Evolutionary conservation across 1,284 basidiomycete genomes (phyloP).

Genomic region (Porogramme epimiltina): DNA sequence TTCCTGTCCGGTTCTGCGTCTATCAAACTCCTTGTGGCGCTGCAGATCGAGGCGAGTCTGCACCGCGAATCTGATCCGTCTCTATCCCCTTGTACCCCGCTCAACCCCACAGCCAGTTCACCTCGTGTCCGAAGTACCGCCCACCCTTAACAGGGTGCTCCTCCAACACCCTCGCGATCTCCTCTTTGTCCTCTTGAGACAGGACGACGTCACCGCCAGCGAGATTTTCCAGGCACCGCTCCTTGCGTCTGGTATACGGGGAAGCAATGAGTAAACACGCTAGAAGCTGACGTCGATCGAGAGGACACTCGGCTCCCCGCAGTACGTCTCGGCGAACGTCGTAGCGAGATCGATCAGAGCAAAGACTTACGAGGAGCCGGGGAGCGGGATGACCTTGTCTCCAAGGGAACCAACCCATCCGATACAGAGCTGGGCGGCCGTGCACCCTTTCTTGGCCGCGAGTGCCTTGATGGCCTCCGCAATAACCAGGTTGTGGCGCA

Average conservation of each 20-base stretch:
- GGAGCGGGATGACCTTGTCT: slow-evolving; percentile 51
- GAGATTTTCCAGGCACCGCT: slow-evolving; percentile 48
- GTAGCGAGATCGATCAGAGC: not conserved
- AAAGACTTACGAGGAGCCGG: slow-evolving; percentile 47
- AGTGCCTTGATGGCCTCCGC: slow-evolving; percentile 47
- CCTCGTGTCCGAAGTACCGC: slow-evolving; percentile 23
- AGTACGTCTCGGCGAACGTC: too few species aligned
- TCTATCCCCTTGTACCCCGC: too few species aligned
- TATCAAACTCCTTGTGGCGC: too few species aligned
- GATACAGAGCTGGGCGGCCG: slow-evolving; percentile 57
- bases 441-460: slow-evolving; percentile 46
- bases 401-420: slow-evolving; percentile 56
- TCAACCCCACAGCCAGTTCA: not conserved
- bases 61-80: too few species aligned
- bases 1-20: too few species aligned
- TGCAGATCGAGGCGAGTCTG: too few species aligned
- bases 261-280: slow-evolving; percentile 35
- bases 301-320: too few species aligned
- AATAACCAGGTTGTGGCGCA: slow-evolving; percentile 55
- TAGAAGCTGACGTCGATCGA: too few species aligned
- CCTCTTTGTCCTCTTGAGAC: slow-evolving; percentile 38
- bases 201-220: slow-evolving; percentile 41
- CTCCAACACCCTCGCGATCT: slow-evolving; percentile 31
- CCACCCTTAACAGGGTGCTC: slow-evolving; percentile 30
- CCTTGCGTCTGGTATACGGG: slow-evolving; percentile 21